Base-by-base conservation (phyloP, 2,329 filamentous ascomycete genomes). In the Ceratocystis eucalypticola region DNA sequence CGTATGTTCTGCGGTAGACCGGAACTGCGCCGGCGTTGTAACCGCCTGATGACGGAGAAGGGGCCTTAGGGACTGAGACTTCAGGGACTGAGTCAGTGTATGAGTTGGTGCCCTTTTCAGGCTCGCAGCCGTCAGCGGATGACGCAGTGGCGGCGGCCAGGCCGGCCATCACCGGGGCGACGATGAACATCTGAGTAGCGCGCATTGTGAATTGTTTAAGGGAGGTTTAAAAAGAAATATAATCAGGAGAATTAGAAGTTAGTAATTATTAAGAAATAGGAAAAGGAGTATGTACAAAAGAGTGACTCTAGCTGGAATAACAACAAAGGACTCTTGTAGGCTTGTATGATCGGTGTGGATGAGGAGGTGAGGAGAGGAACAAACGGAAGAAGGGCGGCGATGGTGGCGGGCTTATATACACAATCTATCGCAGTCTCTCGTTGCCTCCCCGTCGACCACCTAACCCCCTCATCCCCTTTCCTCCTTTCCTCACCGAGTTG, bases 101-200 rank as follows among this genome's bases (percentile, higher is more conserved):
- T n/a, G 62, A 10, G n/a, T 37, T 37, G n/a, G 22, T 17, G 6
- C 44, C 63, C n/a, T 46, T 6, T 28, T 22, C 46, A 15, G 33
- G 1, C 15, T 30, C 25, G 17, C 41, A 30, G 22, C n/a, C 7
- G 8, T 30, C 20, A 12, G 37, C 4, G 45, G 46, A n/a, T 5
- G 46, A 22, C 8, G 53, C 44, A 8, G 37, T 41, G 28, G 65
- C 65, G 15, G 61, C 53, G 41, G 65, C 62, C 5, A 64, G 28
- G n/a, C 65, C 53, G 41, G 65, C 65, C 65, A 67, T 65, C 17
- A 67, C 65, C 30, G 65, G 65, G 15, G 66, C 55, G 7, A 67
- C 53, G 6, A 67, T 22, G 41, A 66, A 50, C 65, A 65, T 65
- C 33, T 67, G 63, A 28, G 50, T 25, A 30, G 66, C 30, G 63